phyloP scores from a whole-genome alignment of 805 yeast species.

The Ogataea pilisensis region DNA sequence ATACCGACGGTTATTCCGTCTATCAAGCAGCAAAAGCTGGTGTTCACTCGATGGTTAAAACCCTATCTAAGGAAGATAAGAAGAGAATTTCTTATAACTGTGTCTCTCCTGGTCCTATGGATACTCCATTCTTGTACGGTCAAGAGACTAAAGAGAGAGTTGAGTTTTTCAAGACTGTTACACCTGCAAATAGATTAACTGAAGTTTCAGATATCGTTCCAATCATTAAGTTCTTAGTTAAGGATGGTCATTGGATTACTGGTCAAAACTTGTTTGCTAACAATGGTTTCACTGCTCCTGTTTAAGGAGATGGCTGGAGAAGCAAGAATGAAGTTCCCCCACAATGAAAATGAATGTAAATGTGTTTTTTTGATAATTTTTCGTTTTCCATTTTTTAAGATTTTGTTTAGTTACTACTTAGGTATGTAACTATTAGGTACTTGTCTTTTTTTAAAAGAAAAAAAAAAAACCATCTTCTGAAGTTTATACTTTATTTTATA shows the following conservation, averaged over 20 bases:
- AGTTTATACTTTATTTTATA: too few relatives aligned
- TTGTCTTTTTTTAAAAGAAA: too few relatives aligned
- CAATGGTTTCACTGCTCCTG: conserved; percentile 63
- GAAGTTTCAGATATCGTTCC: conserved; percentile 61
- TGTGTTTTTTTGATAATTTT: too few relatives aligned
- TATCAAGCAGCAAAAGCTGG: conserved; percentile 58
- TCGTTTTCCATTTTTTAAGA: too few relatives aligned
- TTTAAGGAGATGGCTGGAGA: too few relatives aligned
- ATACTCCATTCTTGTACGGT: conserved; percentile 60
- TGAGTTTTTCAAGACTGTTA: conserved; percentile 51
- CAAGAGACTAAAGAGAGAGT: conserved; percentile 53
- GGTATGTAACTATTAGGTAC: too few relatives aligned
- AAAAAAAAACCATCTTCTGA: too few relatives aligned
- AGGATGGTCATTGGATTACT: conserved; percentile 66
- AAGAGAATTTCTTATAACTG: conserved; percentile 48
- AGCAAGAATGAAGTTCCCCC: too few relatives aligned
- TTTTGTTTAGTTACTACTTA: too few relatives aligned
- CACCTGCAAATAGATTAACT: conserved; percentile 48
- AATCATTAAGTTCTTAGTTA: conserved; percentile 52
- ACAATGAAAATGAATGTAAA: too few relatives aligned
- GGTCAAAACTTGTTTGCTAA: conserved; percentile 65
- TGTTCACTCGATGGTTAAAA: conserved; percentile 49
- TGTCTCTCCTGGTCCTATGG: conserved; percentile 68
- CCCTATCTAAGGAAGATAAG: conserved; percentile 52
- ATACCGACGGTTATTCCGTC: conserved; percentile 46